Evolutionary conservation across 2,329 filamentous ascomycete species (phyloP).

Genomic region (Didymella keratinophila): DNA sequence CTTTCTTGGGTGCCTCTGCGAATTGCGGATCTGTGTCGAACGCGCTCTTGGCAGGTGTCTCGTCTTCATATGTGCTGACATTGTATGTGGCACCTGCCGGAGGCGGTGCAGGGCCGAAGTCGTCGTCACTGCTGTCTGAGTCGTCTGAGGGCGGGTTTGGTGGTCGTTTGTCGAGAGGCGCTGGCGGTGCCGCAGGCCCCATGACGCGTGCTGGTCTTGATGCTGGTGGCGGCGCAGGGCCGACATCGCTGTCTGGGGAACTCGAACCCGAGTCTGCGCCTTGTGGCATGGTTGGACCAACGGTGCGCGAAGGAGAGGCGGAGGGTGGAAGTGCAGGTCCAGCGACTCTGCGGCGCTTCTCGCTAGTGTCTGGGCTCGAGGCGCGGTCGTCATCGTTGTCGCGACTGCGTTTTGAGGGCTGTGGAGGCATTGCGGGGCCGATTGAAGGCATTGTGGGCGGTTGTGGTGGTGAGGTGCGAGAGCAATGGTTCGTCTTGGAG

Average conservation of each 20-base stretch:
- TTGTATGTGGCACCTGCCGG: constrained; percentile 32
- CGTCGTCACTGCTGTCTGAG: constrained; percentile 52
- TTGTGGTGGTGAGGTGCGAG: not conserved
- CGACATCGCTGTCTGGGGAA: constrained; percentile 5
- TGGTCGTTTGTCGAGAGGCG: constrained; percentile 57
- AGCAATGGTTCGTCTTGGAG: not conserved
- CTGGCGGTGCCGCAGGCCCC: constrained; percentile 63
- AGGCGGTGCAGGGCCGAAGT: constrained; percentile 57
- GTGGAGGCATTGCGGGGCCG: constrained; percentile 73
- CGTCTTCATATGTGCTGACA: constrained; percentile 22
- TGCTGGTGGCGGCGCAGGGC: constrained; percentile 49
- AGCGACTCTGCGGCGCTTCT: constrained; percentile 61
- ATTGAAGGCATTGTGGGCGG: constrained; percentile 61
- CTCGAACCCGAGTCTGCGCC: not conserved
- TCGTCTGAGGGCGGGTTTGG: constrained; percentile 47
- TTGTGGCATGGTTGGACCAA: not conserved
- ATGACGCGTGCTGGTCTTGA: constrained; percentile 51
- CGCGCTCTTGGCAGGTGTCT: constrained; percentile 31
- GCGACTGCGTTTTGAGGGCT: constrained; percentile 64
- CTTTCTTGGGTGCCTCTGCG: constrained; percentile 51
- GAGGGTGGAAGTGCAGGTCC: constrained; percentile 65
- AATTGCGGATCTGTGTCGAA: constrained; percentile 47
- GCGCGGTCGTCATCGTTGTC: constrained; percentile 54
- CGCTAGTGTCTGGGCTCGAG: constrained; percentile 51
- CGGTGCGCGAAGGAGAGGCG: constrained; percentile 15